Evolutionary conservation across 2,329 filamentous ascomycete genomes (phyloP).

Genomic region (Sclerotiophoma versabilis): DNA sequence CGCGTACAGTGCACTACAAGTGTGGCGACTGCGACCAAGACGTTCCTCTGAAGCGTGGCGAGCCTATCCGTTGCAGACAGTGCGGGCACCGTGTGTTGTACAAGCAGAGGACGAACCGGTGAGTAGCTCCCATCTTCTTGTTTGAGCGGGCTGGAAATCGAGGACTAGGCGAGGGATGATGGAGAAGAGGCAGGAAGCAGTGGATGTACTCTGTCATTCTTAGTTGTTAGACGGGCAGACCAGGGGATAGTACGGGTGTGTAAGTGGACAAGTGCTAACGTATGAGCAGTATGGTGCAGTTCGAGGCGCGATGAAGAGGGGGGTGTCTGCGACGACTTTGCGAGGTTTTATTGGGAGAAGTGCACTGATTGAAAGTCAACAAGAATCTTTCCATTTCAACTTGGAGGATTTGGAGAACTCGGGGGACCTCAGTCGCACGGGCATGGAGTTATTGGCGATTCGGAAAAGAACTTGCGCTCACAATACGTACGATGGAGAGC

Average conservation of each 20-base stretch:
- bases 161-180: background rate
- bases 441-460: slow-evolving; percentile 16
- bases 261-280: slow-evolving; percentile 22
- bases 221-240: too few species aligned
- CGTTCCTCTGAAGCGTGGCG: slow-evolving; percentile 76
- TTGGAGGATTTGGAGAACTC: too few species aligned
- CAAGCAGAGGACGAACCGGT: slow-evolving; percentile 98
- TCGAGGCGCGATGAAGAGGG: slow-evolving; percentile 78
- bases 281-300: slow-evolving; percentile 83
- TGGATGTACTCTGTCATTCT: too few species aligned
- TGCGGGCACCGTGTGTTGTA: slow-evolving; percentile 96
- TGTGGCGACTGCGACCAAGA: slow-evolving; percentile 87
- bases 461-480: background rate
- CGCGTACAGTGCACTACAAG: slow-evolving; percentile 57
- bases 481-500: background rate
- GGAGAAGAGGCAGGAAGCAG: background rate
- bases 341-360: too few species aligned
- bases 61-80: slow-evolving; percentile 86
- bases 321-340: background rate
- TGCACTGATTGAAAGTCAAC: too few species aligned
- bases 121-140: slow-evolving; percentile 47
- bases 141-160: background rate
- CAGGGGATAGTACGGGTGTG: background rate
- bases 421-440: background rate
- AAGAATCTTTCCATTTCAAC: too few species aligned